These are phyloP conservation scores for Chlorella sorokiniana DNA, from an alignment of 139 green algal species.

Conservation along the genomic window DNA sequence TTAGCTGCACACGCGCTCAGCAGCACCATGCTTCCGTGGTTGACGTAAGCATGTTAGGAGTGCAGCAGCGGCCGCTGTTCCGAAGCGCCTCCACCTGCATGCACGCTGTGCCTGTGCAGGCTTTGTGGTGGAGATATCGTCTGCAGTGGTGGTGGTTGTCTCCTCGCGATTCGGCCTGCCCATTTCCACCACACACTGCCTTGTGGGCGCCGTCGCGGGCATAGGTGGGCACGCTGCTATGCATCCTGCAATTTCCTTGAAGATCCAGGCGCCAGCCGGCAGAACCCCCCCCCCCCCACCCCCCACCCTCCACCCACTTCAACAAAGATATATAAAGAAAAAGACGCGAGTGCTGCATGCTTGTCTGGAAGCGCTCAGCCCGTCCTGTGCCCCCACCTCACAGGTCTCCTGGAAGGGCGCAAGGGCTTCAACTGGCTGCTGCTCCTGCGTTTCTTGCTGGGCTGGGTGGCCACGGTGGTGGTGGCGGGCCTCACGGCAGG, in stretches of 20 bases:
- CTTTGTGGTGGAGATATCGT: slow-evolving; percentile 53
- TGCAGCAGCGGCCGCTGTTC: slow-evolving; percentile 63
- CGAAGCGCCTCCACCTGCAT: not conserved
- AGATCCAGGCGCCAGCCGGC: too few relatives aligned
- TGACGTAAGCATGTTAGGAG: too few relatives aligned
- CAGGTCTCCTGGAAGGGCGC: slow-evolving; percentile 26
- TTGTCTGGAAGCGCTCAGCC: not conserved
- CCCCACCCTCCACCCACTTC: too few relatives aligned
- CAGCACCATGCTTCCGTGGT: too few relatives aligned
- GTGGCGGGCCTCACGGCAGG: slow-evolving; percentile 33
- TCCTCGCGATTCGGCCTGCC: slow-evolving; percentile 70
- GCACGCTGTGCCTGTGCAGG: slow-evolving; percentile 1
- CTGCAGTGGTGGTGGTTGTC: slow-evolving; percentile 62
- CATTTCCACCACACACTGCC: slow-evolving; percentile 76
- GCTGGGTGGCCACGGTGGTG: slow-evolving; percentile 43
- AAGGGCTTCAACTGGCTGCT: slow-evolving; percentile 24
- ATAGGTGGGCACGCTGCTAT: slow-evolving; percentile 2
- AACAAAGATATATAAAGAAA: too few relatives aligned
- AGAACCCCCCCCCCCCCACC: too few relatives aligned
- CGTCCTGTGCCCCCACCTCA: not conserved
- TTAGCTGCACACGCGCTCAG: too few relatives aligned
- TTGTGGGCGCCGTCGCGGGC: slow-evolving; percentile 19
- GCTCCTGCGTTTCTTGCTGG: slow-evolving; percentile 23
- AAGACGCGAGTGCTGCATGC: too few relatives aligned
- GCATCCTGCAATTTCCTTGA: not conserved